Base-by-base conservation (phyloP, 176 grass and related monocot species). In the Themeda triandra region DNA sequence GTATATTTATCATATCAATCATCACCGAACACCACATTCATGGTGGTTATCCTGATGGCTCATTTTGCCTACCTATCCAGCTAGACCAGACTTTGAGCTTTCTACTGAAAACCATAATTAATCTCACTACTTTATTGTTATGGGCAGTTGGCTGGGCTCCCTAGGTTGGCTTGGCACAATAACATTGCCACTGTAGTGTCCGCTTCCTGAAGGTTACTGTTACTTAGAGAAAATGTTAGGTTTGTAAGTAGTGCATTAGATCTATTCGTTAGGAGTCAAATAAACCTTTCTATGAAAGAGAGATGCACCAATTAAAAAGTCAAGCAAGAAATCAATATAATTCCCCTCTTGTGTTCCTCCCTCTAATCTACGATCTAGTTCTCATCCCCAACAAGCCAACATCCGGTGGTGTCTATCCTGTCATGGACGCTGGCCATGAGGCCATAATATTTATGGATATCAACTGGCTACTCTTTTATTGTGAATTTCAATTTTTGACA, bases 401-500 rank as follows among this genome's bases (percentile, higher is more conserved):
- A 60, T n/a, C 56, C 4, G 10, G n/a, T 60, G 23, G 56, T 60
- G 56, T 60, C 56, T 60, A 25, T 60, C 23, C 8, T 8, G 1
- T 58, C 54, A 56, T 56, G 23, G 54, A 24, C 0, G 9, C 54
- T 59, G 23, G 23, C 54, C 54, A 59, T 59, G 54, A 24, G 21
- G 2, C 54, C 54, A 59, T 24, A 9, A 10, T 3, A 24, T 59
- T 24, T n/a, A 32, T 74, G 80, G 65, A 63, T 79, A 32, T 71
- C 19, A 40, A 88, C 64, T 4, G 33, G 40, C 49, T 71, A 60
- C 9, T 66, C 28, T 74, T 79, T 73, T 19, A 53, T 67, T 67
- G 25, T 11, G 53, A 64, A 37, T 64, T 36, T 13, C 41, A 44
- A 53, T 53, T 58, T 44, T 0, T 88, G 58, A 89, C 88, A 97